Evolutionary conservation across 805 yeast genomes (phyloP), one percentile per base, ranked within the genome.

Genomic region (Candida nitratophila): DNA sequence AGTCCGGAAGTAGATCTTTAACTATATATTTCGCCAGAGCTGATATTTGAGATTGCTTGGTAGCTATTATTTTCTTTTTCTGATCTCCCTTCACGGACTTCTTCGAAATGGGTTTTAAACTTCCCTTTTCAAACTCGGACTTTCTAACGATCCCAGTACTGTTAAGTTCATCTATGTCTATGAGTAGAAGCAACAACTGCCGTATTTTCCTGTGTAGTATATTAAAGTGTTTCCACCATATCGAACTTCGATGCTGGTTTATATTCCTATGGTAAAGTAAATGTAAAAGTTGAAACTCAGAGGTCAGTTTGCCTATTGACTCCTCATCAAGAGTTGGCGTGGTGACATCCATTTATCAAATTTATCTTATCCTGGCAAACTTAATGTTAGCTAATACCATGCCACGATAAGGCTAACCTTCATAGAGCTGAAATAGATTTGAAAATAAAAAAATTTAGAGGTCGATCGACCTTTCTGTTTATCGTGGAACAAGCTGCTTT

Each of bases 171-270:
- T 58, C 58, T 7, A 56, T 47, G 40, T 61, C 65, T 3, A 53
- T 41, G 29, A 58, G 38, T 1, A 61, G 43, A 5, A 60, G 44
- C 35, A 78, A 46, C 6, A 78, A 53, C 39, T 65, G 65, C 16
- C 79, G 60, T 21, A 76, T 43, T 37, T 71, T 66, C 35, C 95
- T 71, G 51, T 83, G 85, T 24, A 87, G 54, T 10, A 81, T 71
- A 47, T 79, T 73, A 35, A 89, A 64, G 47, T 76, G 71, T 47
- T 68, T 73, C 91, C 96, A 89, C 96, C 96, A 89, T 9, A 57
- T 55, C 27, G 86, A 74, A 8, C 71, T 73, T 3, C 81, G 66
- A 55, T 87, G 96, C 59, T 89, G 96, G 59, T 86, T 86, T 42
- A 72, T 69, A 61, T 81, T 83, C 49, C 95, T 68, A 53, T 83